Conservation (phyloP, 768 basidiomycete genomes). For the Russula emetica region DNA sequence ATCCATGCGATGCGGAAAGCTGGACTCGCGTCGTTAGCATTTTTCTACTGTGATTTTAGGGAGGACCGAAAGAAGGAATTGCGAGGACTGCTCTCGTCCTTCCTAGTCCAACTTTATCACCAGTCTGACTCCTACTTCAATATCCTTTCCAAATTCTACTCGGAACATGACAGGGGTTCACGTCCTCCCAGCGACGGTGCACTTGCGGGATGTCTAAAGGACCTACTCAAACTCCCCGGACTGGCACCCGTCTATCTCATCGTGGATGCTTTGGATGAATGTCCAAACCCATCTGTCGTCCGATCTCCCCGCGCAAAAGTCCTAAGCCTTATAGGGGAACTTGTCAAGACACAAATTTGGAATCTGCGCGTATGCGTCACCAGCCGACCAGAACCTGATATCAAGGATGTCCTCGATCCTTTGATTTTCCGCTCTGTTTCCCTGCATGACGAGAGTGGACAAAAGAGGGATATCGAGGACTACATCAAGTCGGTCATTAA, state of each 20-base stretch:
- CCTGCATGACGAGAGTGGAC: neutral
- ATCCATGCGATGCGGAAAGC: neutral
- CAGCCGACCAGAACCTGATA: neutral
- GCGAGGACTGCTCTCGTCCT: neutral
- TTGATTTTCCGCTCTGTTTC: neutral
- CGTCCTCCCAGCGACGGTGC: neutral
- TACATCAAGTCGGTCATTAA: no score
- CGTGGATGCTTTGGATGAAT: neutral
- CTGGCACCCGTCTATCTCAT: neutral
- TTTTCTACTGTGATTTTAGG: neutral
- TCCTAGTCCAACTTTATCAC: neutral
- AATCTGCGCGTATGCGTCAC: neutral
- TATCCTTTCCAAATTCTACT: neutral
- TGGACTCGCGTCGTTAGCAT: neutral
- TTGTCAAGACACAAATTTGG: neutral
- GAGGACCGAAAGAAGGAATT: neutral
- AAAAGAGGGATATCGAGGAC: neutral
- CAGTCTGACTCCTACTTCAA: neutral
- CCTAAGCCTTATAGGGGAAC: neutral
- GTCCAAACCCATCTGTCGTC: neutral
- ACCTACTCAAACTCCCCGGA: neutral
- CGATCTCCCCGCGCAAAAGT: neutral
- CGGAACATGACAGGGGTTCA: neutral
- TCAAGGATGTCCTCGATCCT: neutral
- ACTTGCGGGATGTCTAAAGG: neutral